phyloP scores from a whole-genome alignment of 192 early-diverging fungal genomes.

The Cetraspora pellucida region DNA sequence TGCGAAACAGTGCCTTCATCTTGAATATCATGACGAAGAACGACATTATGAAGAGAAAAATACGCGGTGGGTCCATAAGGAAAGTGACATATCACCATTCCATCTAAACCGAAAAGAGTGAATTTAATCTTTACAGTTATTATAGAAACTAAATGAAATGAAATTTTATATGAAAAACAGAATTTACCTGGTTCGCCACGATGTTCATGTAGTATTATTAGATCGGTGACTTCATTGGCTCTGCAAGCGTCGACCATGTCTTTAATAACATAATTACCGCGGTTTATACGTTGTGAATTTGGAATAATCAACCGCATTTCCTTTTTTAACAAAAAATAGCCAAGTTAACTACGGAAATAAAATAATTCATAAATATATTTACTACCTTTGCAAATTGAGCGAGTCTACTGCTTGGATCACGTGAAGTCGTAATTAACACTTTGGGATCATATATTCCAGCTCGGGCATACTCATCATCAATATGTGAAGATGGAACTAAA shows the following conservation, averaged over 20 bases:
- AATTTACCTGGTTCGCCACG: constrained; percentile 85
- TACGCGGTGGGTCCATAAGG: constrained; percentile 98
- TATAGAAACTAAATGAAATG: background rate
- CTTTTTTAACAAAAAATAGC: constrained; percentile 15
- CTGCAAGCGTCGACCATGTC: constrained; percentile 96
- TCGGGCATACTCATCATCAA: constrained; percentile 96
- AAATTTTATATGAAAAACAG: background rate
- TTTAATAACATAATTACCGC: constrained; percentile 93
- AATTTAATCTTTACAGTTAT: constrained; percentile 17
- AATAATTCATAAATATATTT: background rate
- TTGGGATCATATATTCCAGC: constrained; percentile 95
- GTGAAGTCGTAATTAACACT: constrained; percentile 93
- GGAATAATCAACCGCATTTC: constrained; percentile 96
- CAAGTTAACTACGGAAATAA: background rate
- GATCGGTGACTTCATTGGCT: constrained; percentile 91
- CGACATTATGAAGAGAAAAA: constrained; percentile 97
- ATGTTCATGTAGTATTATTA: constrained; percentile 94
- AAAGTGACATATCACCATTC: constrained; percentile 92
- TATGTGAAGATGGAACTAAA: constrained; percentile 70
- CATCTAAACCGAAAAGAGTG: constrained; percentile 59
- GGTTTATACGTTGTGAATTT: constrained; percentile 96
- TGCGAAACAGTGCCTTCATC: constrained; percentile 97
- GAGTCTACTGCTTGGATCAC: constrained; percentile 90
- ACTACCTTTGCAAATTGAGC: constrained; percentile 89
- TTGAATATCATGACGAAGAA: constrained; percentile 95